phyloP scores from a whole-genome alignment of 192 early-diverging fungal genomes.

The Umbelopsis ramanniana region DNA sequence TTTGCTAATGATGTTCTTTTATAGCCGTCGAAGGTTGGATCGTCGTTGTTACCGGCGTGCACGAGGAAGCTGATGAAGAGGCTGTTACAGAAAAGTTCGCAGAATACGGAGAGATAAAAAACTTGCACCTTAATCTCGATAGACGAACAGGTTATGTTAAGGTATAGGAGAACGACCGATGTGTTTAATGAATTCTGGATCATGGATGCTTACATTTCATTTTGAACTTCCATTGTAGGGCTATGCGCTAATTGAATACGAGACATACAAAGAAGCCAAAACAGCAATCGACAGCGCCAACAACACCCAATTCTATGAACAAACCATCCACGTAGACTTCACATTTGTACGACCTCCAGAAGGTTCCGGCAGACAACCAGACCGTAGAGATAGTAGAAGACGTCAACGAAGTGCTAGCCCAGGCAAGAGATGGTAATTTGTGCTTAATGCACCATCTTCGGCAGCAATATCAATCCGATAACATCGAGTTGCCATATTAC shows the following conservation, averaged over 20 bases:
- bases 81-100: slow-evolving; percentile 84
- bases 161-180: slow-evolving; percentile 46
- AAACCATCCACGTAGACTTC: slow-evolving; percentile 79
- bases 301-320: slow-evolving; percentile 74
- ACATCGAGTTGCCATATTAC: background rate
- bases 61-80: slow-evolving; percentile 95
- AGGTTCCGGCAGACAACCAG: background rate
- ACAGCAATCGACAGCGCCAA: slow-evolving; percentile 76
- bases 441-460: background rate
- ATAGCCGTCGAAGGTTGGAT: slow-evolving; percentile 94
- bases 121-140: slow-evolving; percentile 92
- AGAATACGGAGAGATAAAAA: slow-evolving; percentile 91
- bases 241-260: slow-evolving; percentile 92
- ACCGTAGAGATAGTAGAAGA: slow-evolving; percentile 18
- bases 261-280: slow-evolving; percentile 77
- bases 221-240: slow-evolving; percentile 61
- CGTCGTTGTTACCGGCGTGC: slow-evolving; percentile 87
- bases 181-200: background rate
- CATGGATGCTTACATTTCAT: background rate
- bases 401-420: slow-evolving; percentile 16
- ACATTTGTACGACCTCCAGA: slow-evolving; percentile 71
- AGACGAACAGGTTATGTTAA: slow-evolving; percentile 95
- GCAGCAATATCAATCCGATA: background rate
- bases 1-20: background rate
- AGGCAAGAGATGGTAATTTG: slow-evolving; percentile 3